These are phyloP conservation scores for Metarhizium rileyi DNA, from an alignment of 2,329 filamentous ascomycete genomes.

Conservation along the genomic window DNA sequence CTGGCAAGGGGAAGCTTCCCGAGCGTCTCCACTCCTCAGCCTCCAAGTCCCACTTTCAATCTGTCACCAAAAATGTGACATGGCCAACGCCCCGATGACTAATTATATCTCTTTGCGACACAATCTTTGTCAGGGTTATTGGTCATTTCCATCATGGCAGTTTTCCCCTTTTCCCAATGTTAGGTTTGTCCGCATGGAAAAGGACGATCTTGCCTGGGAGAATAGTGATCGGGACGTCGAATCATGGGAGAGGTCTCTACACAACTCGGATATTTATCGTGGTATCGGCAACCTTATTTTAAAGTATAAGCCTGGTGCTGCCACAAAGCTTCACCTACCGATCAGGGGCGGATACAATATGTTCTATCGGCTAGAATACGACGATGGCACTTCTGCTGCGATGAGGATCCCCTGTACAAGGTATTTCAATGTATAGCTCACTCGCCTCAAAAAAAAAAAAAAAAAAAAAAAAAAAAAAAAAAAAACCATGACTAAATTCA, in stretches of 20 bases:
- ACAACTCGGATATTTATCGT: slow-evolving; percentile 6
- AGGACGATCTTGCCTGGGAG: slow-evolving; percentile 15
- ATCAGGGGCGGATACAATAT: slow-evolving; percentile 3
- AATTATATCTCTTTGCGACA: no score
- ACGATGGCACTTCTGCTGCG: neutral
- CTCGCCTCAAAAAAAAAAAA: no score
- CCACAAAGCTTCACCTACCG: slow-evolving; percentile 10
- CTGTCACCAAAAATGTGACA: no score
- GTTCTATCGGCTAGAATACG: slow-evolving; percentile 3
- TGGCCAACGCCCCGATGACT: no score
- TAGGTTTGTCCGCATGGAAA: slow-evolving; percentile 11
- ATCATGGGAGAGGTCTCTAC: slow-evolving; percentile 11
- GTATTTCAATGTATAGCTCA: no score
- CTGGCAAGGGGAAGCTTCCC: no score
- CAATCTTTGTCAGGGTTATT: no score
- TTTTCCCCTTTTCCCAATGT: no score
- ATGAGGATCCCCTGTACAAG: slow-evolving; percentile 3
- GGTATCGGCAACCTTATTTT: slow-evolving; percentile 11
- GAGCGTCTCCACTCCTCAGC: no score
- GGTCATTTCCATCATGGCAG: no score
- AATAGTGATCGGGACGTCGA: slow-evolving; percentile 12
- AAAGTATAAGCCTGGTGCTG: slow-evolving; percentile 12
- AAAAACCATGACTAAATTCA: neutral
- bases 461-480: no score
- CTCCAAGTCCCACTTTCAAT: no score